These are phyloP conservation scores for Dioscorea cayenensis DNA, from an alignment of 116 monocot species.

Conservation along the genomic window DNA sequence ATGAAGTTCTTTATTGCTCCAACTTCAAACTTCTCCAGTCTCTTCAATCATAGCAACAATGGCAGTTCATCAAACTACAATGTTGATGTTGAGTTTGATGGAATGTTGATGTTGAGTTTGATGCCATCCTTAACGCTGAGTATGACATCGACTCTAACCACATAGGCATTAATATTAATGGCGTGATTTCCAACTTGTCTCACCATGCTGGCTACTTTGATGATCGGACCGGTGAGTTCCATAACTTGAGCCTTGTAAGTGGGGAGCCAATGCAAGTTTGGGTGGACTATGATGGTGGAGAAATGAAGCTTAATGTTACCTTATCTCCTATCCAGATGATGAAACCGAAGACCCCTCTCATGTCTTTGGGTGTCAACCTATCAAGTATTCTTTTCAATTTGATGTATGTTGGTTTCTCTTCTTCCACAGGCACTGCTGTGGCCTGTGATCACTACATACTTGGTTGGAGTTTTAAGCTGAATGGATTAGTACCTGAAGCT, in stretches of 20 bases:
- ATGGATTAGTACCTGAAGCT: constrained; percentile 18
- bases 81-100: constrained; percentile 1
- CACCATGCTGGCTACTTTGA: constrained; percentile 11
- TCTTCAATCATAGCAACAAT: constrained; percentile 24
- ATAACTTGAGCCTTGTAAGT: constrained; percentile 33
- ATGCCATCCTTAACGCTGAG: constrained; percentile 12
- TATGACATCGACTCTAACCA: constrained; percentile 20
- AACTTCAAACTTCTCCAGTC: constrained; percentile 3
- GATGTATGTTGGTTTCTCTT: constrained; percentile 71
- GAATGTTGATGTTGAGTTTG: constrained; percentile 1
- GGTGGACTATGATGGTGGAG: constrained; percentile 47
- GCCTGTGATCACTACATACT: constrained; percentile 35
- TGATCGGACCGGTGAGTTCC: background rate
- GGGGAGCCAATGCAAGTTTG: constrained; percentile 53
- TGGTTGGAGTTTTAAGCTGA: constrained; percentile 62
- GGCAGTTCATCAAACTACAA: constrained; percentile 13
- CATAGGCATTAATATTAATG: constrained; percentile 20
- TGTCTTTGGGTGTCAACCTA: constrained; percentile 36
- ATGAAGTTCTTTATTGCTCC: constrained; percentile 19
- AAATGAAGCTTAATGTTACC: constrained; percentile 37
- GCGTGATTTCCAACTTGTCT: background rate
- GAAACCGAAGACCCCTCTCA: constrained; percentile 36
- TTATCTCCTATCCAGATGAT: constrained; percentile 25
- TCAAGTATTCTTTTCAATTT: constrained; percentile 32
- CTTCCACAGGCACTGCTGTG: constrained; percentile 39